Base-by-base conservation (phyloP, 2,329 filamentous ascomycete genomes). In the Colletotrichum lini region DNA sequence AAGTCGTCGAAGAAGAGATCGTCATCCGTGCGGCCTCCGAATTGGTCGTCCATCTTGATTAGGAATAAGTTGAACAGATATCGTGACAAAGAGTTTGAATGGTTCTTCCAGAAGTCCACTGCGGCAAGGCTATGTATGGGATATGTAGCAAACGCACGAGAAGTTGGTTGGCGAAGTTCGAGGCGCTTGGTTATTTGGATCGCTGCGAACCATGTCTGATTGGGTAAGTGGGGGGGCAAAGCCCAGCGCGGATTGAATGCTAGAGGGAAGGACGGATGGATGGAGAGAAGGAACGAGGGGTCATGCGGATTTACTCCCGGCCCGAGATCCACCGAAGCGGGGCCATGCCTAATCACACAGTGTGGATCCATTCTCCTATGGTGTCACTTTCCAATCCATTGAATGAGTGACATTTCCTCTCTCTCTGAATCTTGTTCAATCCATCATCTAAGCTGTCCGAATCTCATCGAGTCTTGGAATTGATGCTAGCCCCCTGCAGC, bases 1-100 rank as follows among this genome's bases (percentile, higher is more conserved):
- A 90, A 89, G 75, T 91, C 89, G 74, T 91, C 89, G 72, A 87
- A 86, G 77, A 91, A 91, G 70, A 91, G 84, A 76, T 90, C 89
- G 74, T 91, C 89, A 76, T 91, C 89, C 56, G 89, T 90, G 23
- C 89, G 84, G 58, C 88, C 88, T 70, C 86, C 85, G 74, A 90
- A 90, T 76, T 90, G 88, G 74, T 90, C 88, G 26, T 90, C 88
- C 88, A 90, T 90, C 73, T 52, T 67, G 67, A 56, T 4, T 15
- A 15, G 30, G 13, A 9, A 13, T 18, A 3, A 15, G 23, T 40
- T n/a, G 23, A 26, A 21, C 18, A 15, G n/a, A 9, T 62, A 63
- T 13, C 35, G 64, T 58, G 35, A 50, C 44, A 50, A 50, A 60
- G 49, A 49, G 30, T 2, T 2, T 18, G n/a, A n/a, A 21, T 42